Conservation (phyloP, 2,329 filamentous ascomycete genomes). For the Fusarium lateritium region DNA sequence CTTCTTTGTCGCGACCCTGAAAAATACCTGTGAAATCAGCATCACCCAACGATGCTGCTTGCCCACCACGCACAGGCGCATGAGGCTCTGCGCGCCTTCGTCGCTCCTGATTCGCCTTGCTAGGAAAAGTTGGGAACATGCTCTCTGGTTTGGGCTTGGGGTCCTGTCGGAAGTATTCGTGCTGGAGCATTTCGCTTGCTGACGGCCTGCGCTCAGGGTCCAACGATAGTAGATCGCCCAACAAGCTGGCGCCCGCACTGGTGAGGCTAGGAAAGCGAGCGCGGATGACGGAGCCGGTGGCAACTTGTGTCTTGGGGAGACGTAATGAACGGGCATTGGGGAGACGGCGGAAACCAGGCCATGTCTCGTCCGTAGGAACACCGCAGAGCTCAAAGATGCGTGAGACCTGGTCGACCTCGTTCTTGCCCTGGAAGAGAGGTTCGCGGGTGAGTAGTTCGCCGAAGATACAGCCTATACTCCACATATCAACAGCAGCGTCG, state of each 20-base stretch:
- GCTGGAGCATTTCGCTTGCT: slow-evolving; percentile 80
- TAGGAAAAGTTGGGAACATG: slow-evolving; percentile 97
- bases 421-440: slow-evolving; percentile 87
- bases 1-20: slow-evolving; percentile 74
- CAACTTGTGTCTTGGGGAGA: slow-evolving; percentile 67
- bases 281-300: slow-evolving; percentile 72
- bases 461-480: slow-evolving; percentile 97
- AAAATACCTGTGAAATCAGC: slow-evolving; percentile 82
- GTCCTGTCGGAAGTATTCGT: slow-evolving; percentile 90
- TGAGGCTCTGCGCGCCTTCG: slow-evolving; percentile 80
- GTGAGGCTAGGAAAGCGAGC: slow-evolving; percentile 88
- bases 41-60: slow-evolving; percentile 68
- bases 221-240: slow-evolving; percentile 79
- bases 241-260: slow-evolving; percentile 77
- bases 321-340: slow-evolving; percentile 88
- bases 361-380: slow-evolving; percentile 83
- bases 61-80: slow-evolving; percentile 81
- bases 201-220: slow-evolving; percentile 80
- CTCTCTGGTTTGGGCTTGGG: slow-evolving; percentile 90
- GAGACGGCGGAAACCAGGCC: slow-evolving; percentile 89
- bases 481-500: slow-evolving; percentile 86
- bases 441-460: slow-evolving; percentile 89
- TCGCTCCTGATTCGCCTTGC: slow-evolving; percentile 92
- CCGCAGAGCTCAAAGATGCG: slow-evolving; percentile 93
- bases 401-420: slow-evolving; percentile 91